Percentiles rank a stretch among this genome's conserved stretches.
phyloP scores from a whole-genome alignment of 495 filamentous ascomycete species.

The Penicillium roqueforti region DNA sequence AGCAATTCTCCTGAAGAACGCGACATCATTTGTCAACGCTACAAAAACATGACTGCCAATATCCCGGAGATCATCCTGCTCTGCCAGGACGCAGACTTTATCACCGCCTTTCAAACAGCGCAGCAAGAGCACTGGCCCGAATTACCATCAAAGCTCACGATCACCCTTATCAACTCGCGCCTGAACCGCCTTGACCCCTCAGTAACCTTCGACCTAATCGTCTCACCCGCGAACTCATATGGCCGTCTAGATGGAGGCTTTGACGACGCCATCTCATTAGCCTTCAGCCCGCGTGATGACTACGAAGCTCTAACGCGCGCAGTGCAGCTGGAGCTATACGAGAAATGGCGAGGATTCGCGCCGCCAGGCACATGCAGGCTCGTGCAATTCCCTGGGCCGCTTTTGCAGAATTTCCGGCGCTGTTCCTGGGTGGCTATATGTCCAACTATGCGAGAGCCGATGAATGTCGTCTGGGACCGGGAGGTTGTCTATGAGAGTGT shows the following conservation, averaged over 20 bases:
- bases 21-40: too few species aligned
- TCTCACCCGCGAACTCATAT: conserved; percentile 52
- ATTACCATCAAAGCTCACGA: conserved; percentile 23
- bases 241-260: conserved; percentile 50
- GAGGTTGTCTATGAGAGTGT: conserved; percentile 53
- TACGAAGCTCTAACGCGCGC: conserved; percentile 44
- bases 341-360: conserved; percentile 44
- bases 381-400: conserved; percentile 33
- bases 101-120: conserved; percentile 22
- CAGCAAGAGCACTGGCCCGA: conserved; percentile 16
- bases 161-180: conserved; percentile 33
- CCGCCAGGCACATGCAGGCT: conserved; percentile 48
- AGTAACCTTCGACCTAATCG: conserved; percentile 42
- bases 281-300: conserved; percentile 41
- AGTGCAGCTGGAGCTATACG: conserved; percentile 41
- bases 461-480: conserved; percentile 43
- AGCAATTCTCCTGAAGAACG: too few species aligned
- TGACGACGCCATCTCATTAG: conserved; percentile 48
- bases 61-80: conserved; percentile 40
- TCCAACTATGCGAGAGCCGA: conserved; percentile 48
- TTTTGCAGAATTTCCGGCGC: conserved; percentile 30
- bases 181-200: conserved; percentile 31
- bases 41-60: conserved; percentile 27
- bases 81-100: conserved; percentile 30
- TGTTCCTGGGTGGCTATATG: conserved; percentile 48